Conservation (phyloP, 2,329 filamentous ascomycete genomes). For the Ceratocystis albifundus region DNA sequence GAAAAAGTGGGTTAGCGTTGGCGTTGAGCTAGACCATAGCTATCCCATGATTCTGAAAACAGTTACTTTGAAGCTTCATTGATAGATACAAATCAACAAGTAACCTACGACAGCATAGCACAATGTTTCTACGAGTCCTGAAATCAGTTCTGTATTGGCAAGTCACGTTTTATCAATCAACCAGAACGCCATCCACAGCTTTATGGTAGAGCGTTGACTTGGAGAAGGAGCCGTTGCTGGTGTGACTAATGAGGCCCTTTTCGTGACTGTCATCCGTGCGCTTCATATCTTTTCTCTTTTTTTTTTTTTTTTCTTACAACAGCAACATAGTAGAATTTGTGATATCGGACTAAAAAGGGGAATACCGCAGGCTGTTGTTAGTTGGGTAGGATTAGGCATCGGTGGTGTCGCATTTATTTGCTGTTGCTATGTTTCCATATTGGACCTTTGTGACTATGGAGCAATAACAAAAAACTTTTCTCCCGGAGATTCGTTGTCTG, state of each 20-base stretch:
- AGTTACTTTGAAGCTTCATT: no score
- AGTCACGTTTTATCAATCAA: background rate
- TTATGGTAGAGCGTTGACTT: background rate
- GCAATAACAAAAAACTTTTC: background rate
- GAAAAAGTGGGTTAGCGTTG: background rate
- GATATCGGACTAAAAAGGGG: no score
- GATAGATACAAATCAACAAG: no score
- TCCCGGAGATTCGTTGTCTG: background rate
- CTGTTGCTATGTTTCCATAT: no score
- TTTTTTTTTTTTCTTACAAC: background rate
- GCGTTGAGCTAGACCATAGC: background rate
- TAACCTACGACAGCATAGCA: no score
- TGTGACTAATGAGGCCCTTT: conserved; percentile 4
- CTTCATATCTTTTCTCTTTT: background rate
- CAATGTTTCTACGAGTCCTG: no score
- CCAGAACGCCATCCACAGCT: background rate
- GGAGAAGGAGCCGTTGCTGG: background rate
- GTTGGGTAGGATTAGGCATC: no score
- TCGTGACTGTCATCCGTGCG: background rate
- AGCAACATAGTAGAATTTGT: background rate
- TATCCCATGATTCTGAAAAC: no score
- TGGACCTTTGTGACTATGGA: no score
- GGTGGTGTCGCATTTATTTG: no score
- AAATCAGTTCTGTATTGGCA: background rate
- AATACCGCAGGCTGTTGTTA: no score